Base-by-base conservation (phyloP, 225 moss, liverwort and hornwort species). In the Takakia lepidozioides region DNA sequence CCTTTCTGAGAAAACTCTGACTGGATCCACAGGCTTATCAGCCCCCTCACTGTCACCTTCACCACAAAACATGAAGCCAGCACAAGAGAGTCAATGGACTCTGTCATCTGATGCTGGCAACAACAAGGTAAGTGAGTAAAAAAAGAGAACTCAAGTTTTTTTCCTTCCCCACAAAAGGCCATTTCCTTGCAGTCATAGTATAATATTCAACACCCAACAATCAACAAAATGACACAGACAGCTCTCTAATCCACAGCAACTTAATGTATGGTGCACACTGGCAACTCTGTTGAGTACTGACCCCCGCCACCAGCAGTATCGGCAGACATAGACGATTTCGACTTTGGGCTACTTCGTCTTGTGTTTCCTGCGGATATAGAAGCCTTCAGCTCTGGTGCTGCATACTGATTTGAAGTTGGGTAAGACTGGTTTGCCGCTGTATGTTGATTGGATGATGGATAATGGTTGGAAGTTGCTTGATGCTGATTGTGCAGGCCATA, bases 1-100 rank as follows among this genome's bases (percentile, higher is more conserved):
- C 56, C 78, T 90, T 21, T 98, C 90, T 26, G 91, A 98, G 48
- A 73, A 82, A 14, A 91, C 85, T 65, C 87, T 69, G 5, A 91
- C 67, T 18, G 95, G 77, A 29, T 98, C 95, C 26, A 78, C 87
- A 39, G 75, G 83, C 59, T 79, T 77, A 38, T 86, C 93, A 17
- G 51, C 72, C 47, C 65, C 46, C 29, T 76, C 76, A 50, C 51
- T 68, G 39, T 75, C 82, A 73, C 82, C 85, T 84, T 70, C 61
- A 73, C 46, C 26, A 57, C 15, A 29, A 16, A 17, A 5, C 10
- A n/a, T n/a, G n/a, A n/a, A n/a, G n/a, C n/a, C n/a, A n/a, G n/a
- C n/a, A n/a, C n/a, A n/a, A n/a, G n/a, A n/a, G n/a, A n/a, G n/a
- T n/a, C n/a, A n/a, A n/a, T n/a, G n/a, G n/a, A n/a, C n/a, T n/a